Evolutionary conservation across 1,139 yeast genomes (phyloP), one percentile per base, ranked within the genome.

Genomic region (Suhomyces taliae): DNA sequence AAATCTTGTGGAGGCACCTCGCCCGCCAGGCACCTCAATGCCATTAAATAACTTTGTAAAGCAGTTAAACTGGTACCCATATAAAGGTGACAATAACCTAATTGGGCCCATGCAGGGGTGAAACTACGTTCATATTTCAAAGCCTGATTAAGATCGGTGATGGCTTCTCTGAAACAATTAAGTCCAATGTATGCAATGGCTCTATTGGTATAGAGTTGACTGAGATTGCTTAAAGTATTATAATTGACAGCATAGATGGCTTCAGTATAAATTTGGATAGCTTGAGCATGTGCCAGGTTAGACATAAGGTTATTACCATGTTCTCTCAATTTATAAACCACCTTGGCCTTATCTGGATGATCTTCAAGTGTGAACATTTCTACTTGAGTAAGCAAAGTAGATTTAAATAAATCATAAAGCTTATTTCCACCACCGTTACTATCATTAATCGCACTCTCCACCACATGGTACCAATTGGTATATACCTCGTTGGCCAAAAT

Each of bases 91-190:
- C 78, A 74, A 57, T 72, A 74, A 5, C 76, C 79, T 48, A 74
- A 62, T 56, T 74, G 79, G 27, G 72, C 62, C 79, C 79, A 74
- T 3, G 76, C 79, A 2, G 79, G 71, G 1, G 73, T 65, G 51
- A 68, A 72, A 8, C 69, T 59, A 33, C 67, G 59, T 51, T 74
- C 76, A 31, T 55, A 47, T 14, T 47, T 44, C 8, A 74, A 52
- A 0, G 78, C 78, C 14, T 48, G 41, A 48, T 70, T 67, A 49
- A 74, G 62, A 54, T 74, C 79, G 12, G 58, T 45, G 5, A 72
- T 65, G 3, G 79, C 77, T 53, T 74, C 79, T 0, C 69, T 66
- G 44, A 70, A 71, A 51, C 78, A 73, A 43, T 72, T 70, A 35
- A 74, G 62, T 4, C 78, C 79, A 34, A 74, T 72, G 47, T 62